These are phyloP conservation scores for Vanderwaltozyma verrucispora DNA, from an alignment of 805 yeast genomes.

Conservation along the genomic window DNA sequence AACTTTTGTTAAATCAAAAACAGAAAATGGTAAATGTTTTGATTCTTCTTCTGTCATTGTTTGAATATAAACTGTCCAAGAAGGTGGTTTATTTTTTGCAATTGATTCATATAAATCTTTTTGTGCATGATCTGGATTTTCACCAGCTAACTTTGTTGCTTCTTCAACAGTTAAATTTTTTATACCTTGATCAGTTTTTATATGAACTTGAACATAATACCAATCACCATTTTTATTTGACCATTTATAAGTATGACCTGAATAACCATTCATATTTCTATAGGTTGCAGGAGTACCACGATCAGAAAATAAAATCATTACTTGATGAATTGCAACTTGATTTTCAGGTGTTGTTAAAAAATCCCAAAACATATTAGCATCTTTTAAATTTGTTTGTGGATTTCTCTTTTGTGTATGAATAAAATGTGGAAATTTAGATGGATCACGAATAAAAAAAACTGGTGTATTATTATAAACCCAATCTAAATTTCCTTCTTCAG, in stretches of 20 bases:
- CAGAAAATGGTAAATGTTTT: constrained; percentile 63
- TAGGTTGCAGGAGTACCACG: constrained; percentile 50
- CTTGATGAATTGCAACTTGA: constrained; percentile 72
- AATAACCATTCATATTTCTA: constrained; percentile 53
- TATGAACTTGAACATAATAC: constrained; percentile 49
- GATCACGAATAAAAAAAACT: constrained; percentile 53
- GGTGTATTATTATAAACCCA: constrained; percentile 72
- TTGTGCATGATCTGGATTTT: constrained; percentile 75
- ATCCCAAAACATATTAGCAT: constrained; percentile 79
- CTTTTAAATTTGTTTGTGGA: constrained; percentile 65
- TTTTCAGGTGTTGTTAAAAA: constrained; percentile 50
- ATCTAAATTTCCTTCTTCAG: constrained; percentile 59
- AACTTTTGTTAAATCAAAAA: constrained; percentile 82
- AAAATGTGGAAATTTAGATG: constrained; percentile 52
- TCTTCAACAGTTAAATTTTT: constrained; percentile 49
- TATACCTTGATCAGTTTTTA: constrained; percentile 44
- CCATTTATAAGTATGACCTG: constrained; percentile 59
- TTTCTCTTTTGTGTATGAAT: constrained; percentile 64
- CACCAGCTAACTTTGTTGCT: constrained; percentile 57
- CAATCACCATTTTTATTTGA: constrained; percentile 43
- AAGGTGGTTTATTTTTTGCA: constrained; percentile 66
- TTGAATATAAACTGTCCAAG: constrained; percentile 81
- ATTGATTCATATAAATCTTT: constrained; percentile 72
- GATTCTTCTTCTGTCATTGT: constrained; percentile 81
- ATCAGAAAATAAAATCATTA: constrained; percentile 48